A percentile compares a stretch with the other conserved stretches of the same genome.
Evolutionary conservation across 768 basidiomycete species (phyloP).

Genomic region (Mycena sanguinolenta): DNA sequence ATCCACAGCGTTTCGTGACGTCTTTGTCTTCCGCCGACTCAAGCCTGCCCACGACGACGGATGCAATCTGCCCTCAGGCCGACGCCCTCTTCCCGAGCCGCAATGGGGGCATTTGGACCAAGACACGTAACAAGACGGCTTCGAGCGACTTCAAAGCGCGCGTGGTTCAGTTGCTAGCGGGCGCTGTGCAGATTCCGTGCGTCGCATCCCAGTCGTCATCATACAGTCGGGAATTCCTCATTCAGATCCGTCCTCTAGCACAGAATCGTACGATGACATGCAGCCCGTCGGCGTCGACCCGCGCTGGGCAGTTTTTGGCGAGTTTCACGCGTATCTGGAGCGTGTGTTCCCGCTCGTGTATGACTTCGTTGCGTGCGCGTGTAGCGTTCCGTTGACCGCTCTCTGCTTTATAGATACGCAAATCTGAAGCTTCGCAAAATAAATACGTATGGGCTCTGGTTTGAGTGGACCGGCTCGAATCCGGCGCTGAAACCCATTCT

Average conservation of each 20-base stretch:
- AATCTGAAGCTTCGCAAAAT: conserved; percentile 72
- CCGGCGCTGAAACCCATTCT: conserved; percentile 73
- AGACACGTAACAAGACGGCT: not conserved
- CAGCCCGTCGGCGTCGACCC: conserved; percentile 61
- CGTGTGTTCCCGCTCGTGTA: conserved; percentile 71
- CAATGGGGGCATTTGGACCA: conserved; percentile 13
- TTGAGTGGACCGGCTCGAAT: conserved; percentile 78
- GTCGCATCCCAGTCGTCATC: conserved; percentile 28
- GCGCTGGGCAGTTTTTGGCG: conserved; percentile 67
- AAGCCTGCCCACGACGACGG: not conserved
- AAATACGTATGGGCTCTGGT: conserved; percentile 80
- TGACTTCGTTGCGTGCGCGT: conserved; percentile 44
- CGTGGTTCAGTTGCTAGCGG: conserved; percentile 62
- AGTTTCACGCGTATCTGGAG: conserved; percentile 69
- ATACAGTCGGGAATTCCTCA: too few relatives aligned
- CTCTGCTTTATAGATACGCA: conserved; percentile 59
- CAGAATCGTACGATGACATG: conserved; percentile 67
- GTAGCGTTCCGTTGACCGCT: not conserved
- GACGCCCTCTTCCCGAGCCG: conserved; percentile 2
- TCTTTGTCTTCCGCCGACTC: not conserved
- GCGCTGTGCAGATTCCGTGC: conserved; percentile 62
- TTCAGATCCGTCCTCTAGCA: conserved; percentile 50
- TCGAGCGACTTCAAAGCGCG: conserved; percentile 49
- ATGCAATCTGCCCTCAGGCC: conserved; percentile 12
- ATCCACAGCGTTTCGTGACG: not conserved